Evolutionary conservation across 768 basidiomycete species (phyloP).

Genomic region (Tylopilus balloui): DNA sequence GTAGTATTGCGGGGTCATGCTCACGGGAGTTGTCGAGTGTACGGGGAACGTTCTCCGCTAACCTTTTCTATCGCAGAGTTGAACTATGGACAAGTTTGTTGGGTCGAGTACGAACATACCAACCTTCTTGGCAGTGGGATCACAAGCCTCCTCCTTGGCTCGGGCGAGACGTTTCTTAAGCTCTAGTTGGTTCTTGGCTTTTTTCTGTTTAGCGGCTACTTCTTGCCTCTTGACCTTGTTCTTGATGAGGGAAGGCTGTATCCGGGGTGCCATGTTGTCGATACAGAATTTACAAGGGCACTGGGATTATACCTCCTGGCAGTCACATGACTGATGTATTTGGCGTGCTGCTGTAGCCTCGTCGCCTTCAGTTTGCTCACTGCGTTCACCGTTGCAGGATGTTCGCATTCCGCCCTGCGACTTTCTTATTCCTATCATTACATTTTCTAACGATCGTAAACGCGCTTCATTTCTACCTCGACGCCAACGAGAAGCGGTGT

Average conservation of each 20-base stretch:
- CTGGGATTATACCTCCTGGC: neutral
- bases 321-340: conserved; percentile 18
- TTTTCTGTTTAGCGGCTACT: conserved; percentile 65
- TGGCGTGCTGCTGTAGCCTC: neutral
- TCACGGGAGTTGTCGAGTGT: conserved; percentile 94
- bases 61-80: conserved; percentile 62
- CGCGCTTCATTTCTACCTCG: conserved; percentile 95
- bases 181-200: conserved; percentile 75
- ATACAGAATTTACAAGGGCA: neutral
- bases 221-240: conserved; percentile 90
- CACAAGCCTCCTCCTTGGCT: conserved; percentile 70
- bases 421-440: conserved; percentile 37
- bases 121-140: conserved; percentile 78
- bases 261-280: conserved; percentile 50
- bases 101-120: conserved; percentile 16
- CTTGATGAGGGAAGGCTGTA: conserved; percentile 66
- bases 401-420: conserved; percentile 21
- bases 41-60: conserved; percentile 78
- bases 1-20: conserved; percentile 52
- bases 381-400: conserved; percentile 16
- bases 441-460: conserved; percentile 44
- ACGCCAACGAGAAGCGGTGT: conserved; percentile 88
- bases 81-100: neutral
- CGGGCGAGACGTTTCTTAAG: conserved; percentile 73
- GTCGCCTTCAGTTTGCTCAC: neutral